Percentiles rank a stretch among this genome's conserved stretches.
Conservation (phyloP, 179 eudicot species). For the Patellifolia procumbens region DNA sequence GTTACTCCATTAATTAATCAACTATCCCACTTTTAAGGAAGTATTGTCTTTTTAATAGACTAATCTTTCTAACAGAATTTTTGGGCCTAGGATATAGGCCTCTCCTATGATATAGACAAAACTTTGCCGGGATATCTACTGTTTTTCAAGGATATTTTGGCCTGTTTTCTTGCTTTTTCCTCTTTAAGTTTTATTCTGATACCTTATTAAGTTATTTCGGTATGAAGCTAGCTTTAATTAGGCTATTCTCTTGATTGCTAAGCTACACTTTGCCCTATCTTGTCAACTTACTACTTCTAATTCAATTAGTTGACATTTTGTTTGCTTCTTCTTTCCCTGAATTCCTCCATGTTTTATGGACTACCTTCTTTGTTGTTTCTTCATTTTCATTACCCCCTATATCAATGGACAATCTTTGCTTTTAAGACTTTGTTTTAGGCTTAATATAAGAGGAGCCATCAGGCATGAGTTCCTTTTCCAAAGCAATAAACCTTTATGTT, state of each 20-base stretch:
- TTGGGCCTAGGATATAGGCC: background rate
- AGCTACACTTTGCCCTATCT: constrained; percentile 11
- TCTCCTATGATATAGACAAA: constrained; percentile 12
- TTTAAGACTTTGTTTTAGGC: background rate
- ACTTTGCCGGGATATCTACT: constrained; percentile 32
- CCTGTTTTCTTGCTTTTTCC: constrained; percentile 2
- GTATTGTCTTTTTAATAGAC: constrained; percentile 10
- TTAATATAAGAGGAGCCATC: too few relatives aligned
- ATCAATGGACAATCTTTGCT: background rate
- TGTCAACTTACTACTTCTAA: background rate
- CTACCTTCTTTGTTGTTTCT: background rate
- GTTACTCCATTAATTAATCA: too few relatives aligned
- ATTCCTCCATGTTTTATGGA: constrained; percentile 18
- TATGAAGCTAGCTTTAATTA: background rate
- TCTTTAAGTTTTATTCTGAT: background rate
- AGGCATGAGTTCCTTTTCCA: too few relatives aligned
- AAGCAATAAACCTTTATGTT: too few relatives aligned
- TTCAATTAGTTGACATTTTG: constrained; percentile 10
- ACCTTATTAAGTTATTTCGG: background rate
- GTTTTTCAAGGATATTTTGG: background rate
- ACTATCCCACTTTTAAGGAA: background rate
- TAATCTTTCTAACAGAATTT: background rate
- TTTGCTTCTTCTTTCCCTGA: constrained; percentile 17
- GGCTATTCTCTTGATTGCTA: background rate
- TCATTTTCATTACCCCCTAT: background rate